A percentile compares a stretch with the other conserved stretches of the same genome.
These are phyloP conservation scores for Blastomyces percursus DNA, from an alignment of 2,329 filamentous ascomycete species.

Conservation along the genomic window DNA sequence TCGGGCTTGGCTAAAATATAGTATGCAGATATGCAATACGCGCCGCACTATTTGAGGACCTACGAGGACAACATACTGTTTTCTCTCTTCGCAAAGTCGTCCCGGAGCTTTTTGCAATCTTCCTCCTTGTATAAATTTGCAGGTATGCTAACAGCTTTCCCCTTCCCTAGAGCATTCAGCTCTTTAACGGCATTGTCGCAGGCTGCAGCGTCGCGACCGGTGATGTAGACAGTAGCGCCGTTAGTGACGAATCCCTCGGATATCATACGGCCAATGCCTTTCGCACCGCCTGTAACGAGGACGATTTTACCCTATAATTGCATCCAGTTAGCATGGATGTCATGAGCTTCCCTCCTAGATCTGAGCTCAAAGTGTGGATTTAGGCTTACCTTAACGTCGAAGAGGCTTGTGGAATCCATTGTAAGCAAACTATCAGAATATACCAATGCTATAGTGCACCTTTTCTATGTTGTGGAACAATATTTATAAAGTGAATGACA, in stretches of 20 bases:
- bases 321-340: constrained; percentile 41
- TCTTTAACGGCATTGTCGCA: constrained; percentile 38
- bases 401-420: constrained; percentile 48
- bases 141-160: constrained; percentile 41
- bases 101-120: constrained; percentile 38
- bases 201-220: constrained; percentile 42
- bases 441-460: background rate
- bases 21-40: background rate
- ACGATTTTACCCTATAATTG: constrained; percentile 34
- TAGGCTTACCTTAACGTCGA: constrained; percentile 47
- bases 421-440: constrained; percentile 2
- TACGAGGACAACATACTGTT: constrained; percentile 43
- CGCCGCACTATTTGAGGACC: background rate
- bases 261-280: constrained; percentile 45
- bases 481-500: background rate
- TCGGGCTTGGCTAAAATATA: background rate
- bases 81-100: constrained; percentile 39
- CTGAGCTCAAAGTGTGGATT: constrained; percentile 5
- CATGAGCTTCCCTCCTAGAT: constrained; percentile 45
- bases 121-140: constrained; percentile 44
- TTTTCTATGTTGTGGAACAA: background rate
- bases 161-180: constrained; percentile 42
- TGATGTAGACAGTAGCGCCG: constrained; percentile 44
- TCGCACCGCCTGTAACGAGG: constrained; percentile 42
- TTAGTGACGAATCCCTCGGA: constrained; percentile 44